A percentile compares a stretch with the other conserved stretches of the same genome.
Evolutionary conservation across 208 protist genomes (phyloP).

Genomic region (Histomonas meleagridis): DNA sequence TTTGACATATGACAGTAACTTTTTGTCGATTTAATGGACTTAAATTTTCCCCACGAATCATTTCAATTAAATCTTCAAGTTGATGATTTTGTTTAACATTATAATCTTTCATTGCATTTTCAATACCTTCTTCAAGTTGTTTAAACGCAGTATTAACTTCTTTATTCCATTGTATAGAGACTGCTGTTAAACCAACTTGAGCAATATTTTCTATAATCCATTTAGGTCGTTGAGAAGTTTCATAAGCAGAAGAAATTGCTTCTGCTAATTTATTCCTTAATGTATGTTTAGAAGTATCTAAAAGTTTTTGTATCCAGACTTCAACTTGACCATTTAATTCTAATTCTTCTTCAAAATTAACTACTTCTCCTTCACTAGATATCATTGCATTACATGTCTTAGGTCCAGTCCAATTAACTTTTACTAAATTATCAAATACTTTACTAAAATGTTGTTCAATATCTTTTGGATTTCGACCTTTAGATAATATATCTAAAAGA

Average conservation of each 20-base stretch:
- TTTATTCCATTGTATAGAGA: conserved; percentile 85
- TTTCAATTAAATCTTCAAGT: conserved; percentile 74
- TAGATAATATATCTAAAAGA: conserved; percentile 67
- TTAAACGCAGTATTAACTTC: conserved; percentile 89
- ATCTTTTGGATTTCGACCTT: conserved; percentile 59
- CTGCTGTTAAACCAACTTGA: conserved; percentile 78
- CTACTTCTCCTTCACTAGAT: conserved; percentile 70
- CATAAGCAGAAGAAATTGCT: conserved; percentile 61
- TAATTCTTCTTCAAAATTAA: conserved; percentile 71
- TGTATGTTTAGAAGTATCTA: conserved; percentile 66
- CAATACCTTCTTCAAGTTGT: conserved; percentile 73
- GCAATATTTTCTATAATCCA: conserved; percentile 87
- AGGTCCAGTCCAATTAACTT: conserved; percentile 51
- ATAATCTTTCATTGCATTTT: conserved; percentile 88
- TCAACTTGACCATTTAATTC: conserved; percentile 82
- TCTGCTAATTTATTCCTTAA: conserved; percentile 69
- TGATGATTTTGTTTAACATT: conserved; percentile 77
- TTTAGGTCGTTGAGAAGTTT: conserved; percentile 73
- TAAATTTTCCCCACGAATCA: conserved; percentile 67
- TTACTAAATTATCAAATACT: conserved; percentile 59
- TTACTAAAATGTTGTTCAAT: conserved; percentile 61
- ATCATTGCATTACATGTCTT: conserved; percentile 40
- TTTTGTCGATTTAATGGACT: conserved; percentile 67
- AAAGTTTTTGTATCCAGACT: conserved; percentile 76
- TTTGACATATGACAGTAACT: conserved; percentile 88